Evolutionary conservation across 176 grass and related monocot genomes (phyloP), one percentile per base, ranked within the genome.

Genomic region (Aegilops sharonensis): DNA sequence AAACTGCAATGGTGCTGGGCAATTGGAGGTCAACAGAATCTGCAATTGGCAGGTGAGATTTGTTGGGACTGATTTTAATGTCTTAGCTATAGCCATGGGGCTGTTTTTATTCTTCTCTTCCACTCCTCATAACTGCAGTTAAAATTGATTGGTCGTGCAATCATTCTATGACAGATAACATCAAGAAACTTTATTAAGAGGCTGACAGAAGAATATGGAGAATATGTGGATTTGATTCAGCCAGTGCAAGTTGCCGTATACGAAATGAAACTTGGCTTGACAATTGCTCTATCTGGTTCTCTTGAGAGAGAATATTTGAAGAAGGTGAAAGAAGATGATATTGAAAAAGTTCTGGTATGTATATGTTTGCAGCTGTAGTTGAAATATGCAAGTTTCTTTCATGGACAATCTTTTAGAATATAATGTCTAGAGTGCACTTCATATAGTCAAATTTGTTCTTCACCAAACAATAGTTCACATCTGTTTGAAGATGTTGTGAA

Each of bases 231-330:
- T 88, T 90, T 98, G 78, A 89, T 98, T 89, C 89, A 94, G 87
- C 95, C 95, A 86, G 79, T 95, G 85, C 95, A 95, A 95, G 93
- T 98, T 59, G 91, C 95, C 64, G 74, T 98, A 40, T 98, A 98
- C 59, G 95, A 98, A 91, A 92, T 98, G 95, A 98, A 98, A 85
- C 88, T 98, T 85, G 95, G 95, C 20, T 89, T 98, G 81, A 84
- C 89, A 78, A 78, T 95, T 79, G 89, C 83, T 86, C 40, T 95
- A 30, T 93, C 93, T 81, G 85, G 88, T 92, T 94, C 88, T 52
- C 81, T 94, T 14, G 81, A 94, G 87, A 93, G 81, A 72, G 88
- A 89, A 61, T 98, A 95, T 92, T 84, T 94, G 57, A 91, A 91
- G 66, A 93, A 85, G 68, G 75, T 88, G 48, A 82, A 89, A 80